phyloP scores from a whole-genome alignment of 768 basidiomycete species.

The Xanthoconium purpureum region DNA sequence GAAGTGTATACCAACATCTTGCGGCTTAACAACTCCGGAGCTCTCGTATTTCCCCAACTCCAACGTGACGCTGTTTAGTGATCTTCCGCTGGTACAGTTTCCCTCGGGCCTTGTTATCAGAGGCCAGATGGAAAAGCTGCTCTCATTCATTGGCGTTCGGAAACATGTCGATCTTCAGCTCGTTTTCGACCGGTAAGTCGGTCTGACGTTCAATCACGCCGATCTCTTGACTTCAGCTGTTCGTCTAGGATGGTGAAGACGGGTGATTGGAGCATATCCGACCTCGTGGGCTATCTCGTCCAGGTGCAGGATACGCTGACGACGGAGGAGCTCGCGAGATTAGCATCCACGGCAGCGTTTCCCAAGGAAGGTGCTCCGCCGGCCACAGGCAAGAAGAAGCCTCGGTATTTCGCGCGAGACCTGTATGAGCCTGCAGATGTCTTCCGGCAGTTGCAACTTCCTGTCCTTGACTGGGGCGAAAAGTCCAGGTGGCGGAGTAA shows the following conservation, averaged over 20 bases:
- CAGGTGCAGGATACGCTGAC: constrained; percentile 19
- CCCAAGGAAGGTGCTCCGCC: constrained; percentile 41
- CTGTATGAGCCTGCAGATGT: constrained; percentile 82
- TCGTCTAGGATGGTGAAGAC: constrained; percentile 29
- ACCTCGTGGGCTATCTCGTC: constrained; percentile 7
- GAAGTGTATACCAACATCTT: background rate
- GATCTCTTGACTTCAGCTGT: background rate
- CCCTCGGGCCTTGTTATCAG: constrained; percentile 64
- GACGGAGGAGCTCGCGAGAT: constrained; percentile 51
- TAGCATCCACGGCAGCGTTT: constrained; percentile 36
- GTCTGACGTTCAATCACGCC: background rate
- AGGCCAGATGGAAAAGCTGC: constrained; percentile 65
- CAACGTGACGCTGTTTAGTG: constrained; percentile 64
- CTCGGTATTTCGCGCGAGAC: constrained; percentile 61
- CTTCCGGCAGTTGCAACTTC: constrained; percentile 65
- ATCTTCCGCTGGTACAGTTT: constrained; percentile 76
- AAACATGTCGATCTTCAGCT: constrained; percentile 81
- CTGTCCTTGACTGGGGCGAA: too few species aligned
- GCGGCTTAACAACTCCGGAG: background rate
- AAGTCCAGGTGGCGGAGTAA: too few species aligned
- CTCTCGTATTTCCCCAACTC: constrained; percentile 72
- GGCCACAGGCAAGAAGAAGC: constrained; percentile 27
- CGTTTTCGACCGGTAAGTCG: constrained; percentile 66
- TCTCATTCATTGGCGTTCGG: constrained; percentile 75
- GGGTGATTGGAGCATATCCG: constrained; percentile 1